Conservation (phyloP, 2,329 filamentous ascomycete genomes). For the Stylonectria norvegica region DNA sequence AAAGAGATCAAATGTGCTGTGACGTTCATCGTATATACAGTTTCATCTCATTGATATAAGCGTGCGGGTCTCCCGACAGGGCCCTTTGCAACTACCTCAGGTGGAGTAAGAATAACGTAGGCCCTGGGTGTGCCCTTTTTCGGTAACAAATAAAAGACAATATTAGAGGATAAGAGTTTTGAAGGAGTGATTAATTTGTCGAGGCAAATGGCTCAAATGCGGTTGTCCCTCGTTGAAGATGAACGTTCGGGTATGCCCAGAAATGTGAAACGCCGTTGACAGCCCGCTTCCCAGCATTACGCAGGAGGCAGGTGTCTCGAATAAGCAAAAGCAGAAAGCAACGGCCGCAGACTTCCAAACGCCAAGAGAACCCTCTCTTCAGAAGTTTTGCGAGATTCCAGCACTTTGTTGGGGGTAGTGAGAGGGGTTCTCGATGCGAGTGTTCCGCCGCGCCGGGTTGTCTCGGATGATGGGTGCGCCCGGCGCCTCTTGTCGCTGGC, state of each 20-base stretch:
- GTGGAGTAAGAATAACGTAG: neutral
- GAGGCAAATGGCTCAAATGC: conserved; percentile 2
- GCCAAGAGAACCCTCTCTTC: conserved; percentile 25
- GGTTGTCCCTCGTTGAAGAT: conserved; percentile 7
- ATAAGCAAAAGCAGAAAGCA: conserved; percentile 17
- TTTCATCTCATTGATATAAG: conserved; percentile 26
- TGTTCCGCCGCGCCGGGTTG: conserved; percentile 87
- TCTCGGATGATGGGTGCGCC: conserved; percentile 84
- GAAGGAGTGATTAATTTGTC: conserved; percentile 12
- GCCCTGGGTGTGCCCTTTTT: conserved; percentile 2
- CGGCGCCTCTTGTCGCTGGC: conserved; percentile 40
- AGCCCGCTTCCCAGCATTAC: conserved; percentile 27
- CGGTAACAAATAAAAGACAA: conserved; percentile 8
- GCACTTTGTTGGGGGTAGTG: conserved; percentile 90
- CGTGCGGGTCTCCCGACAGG: too few species aligned
- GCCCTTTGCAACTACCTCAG: neutral
- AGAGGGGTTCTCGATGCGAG: conserved; percentile 85
- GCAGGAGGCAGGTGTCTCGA: conserved; percentile 29
- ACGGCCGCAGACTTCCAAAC: conserved; percentile 2
- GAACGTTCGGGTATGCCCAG: conserved; percentile 15
- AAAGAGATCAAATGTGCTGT: conserved; percentile 7
- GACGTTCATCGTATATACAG: conserved; percentile 26
- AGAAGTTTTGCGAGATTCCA: conserved; percentile 97
- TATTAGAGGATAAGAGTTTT: conserved; percentile 5
- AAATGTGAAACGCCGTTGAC: conserved; percentile 14